Evolutionary conservation across 441 rosid genomes (phyloP).

Genomic region (Syzygium syzygioides): DNA sequence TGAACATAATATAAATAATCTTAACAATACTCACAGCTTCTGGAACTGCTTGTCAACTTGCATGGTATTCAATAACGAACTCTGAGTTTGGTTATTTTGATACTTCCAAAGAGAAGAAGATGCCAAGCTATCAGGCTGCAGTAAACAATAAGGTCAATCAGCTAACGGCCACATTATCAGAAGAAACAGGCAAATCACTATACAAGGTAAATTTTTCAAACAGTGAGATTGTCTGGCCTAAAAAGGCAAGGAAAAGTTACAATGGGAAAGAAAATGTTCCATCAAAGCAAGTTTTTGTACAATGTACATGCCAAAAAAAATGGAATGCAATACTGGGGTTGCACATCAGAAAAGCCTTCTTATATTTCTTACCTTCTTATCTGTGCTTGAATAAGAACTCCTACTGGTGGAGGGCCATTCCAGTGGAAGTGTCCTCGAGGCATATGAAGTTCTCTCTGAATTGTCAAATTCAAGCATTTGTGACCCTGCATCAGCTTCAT

Average conservation of each 20-base stretch:
- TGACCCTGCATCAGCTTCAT: constrained; percentile 26
- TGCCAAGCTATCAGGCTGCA: constrained; percentile 43
- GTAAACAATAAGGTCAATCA: constrained; percentile 3
- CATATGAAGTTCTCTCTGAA: constrained; percentile 17
- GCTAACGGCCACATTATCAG: neutral
- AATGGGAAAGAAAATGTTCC: neutral
- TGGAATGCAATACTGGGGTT: neutral
- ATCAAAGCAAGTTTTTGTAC: neutral
- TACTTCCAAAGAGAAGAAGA: constrained; percentile 46
- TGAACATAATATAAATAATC: neutral
- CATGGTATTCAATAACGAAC: constrained; percentile 24
- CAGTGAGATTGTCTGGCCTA: neutral
- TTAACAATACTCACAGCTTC: constrained; percentile 58
- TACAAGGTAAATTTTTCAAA: neutral
- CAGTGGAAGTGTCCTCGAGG: constrained; percentile 28
- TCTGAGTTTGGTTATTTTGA: constrained; percentile 30
- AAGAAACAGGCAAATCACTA: neutral
- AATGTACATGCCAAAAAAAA: neutral
- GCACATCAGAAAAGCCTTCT: neutral
- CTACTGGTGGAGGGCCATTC: constrained; percentile 37
- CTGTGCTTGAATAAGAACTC: constrained; percentile 24
- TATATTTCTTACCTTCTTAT: constrained; percentile 34
- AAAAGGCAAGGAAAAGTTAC: neutral
- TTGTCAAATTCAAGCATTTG: constrained; percentile 31
- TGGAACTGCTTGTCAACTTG: constrained; percentile 73